Evolutionary conservation across 352 stramenopile genomes (phyloP), one percentile per base, ranked within the genome.

Genomic region (Pythium scleroteichum): DNA sequence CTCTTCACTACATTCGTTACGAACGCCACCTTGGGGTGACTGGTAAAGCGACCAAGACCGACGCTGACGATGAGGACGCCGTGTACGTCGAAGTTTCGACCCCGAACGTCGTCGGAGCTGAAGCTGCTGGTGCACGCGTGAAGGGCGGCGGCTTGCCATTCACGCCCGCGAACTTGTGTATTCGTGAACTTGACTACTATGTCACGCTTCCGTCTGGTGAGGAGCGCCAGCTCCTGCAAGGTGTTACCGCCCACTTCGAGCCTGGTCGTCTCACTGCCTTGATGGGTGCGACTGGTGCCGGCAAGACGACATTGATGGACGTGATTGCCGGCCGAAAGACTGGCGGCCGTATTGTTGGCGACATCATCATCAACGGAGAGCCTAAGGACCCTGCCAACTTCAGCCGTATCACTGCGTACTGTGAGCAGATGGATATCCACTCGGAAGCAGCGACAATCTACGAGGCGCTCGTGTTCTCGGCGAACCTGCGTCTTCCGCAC

Each of bases 391-490:
- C 70, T 42, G 66, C 58, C 40, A 86, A 82, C 59, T 98, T 98
- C 63, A 82, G 76, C 32, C 77, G 92, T 42, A 88, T 96, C 63
- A 86, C 78, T 6, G 92, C 87, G 13, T 98, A 98, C 66, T 92
- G 94, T 20, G 91, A 97, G 73, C 91, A 97, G 64, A 90, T 93
- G 62, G 62, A 69, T 39, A 64, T 89, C 29, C 87, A 97, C 68
- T 82, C 83, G 49, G 78, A 93, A 38, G 70, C 81, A 32, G 70
- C 88, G 20, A 97, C 89, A 20, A 92, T 97, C 52, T 72, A 78
- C 35, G 94, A 98, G 62, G 90, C 90, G 14, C 69, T 98, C 5
- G 73, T 91, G 33, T 98, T 98, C 64, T 97, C 89, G 17, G 92
- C 92, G 0, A 76, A 76, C 33, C 68, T 98, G 20, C 78, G 96